Percentiles rank a stretch among this genome's conserved stretches.
Conservation (phyloP, 1,284 basidiomycete species). For the Boletellus deceptivus region DNA sequence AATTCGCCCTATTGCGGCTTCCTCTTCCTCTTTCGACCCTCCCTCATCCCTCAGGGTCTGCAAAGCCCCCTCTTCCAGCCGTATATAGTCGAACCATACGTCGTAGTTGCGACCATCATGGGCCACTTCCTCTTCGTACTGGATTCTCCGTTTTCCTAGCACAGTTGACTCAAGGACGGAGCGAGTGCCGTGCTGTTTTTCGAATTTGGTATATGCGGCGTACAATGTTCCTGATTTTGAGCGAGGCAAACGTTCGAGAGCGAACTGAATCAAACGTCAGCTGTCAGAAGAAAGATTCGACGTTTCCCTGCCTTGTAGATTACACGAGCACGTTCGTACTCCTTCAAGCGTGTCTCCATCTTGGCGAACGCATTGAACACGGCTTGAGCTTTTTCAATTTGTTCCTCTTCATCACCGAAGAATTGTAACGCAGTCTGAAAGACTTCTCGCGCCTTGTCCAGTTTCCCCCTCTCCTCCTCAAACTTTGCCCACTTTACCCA, state of each 20-base stretch:
- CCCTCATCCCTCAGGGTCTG: conserved; percentile 77
- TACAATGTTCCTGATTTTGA: conserved; percentile 87
- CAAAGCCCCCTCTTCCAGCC: conserved; percentile 89
- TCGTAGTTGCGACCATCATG: conserved; percentile 94
- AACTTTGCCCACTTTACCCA: conserved; percentile 99
- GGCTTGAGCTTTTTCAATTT: conserved; percentile 95
- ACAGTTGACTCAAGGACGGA: conserved; percentile 91
- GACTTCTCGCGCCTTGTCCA: conserved; percentile 93
- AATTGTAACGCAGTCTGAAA: conserved; percentile 97
- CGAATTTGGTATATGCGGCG: conserved; percentile 93
- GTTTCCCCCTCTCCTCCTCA: conserved; percentile 85
- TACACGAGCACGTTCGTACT: conserved; percentile 93
- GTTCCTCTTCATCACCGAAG: conserved; percentile 96
- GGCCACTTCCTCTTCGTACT: conserved; percentile 92
- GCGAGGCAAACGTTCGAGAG: conserved; percentile 84
- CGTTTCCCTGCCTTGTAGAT: conserved; percentile 82
- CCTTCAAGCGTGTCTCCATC: conserved; percentile 96
- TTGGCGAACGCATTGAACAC: conserved; percentile 97
- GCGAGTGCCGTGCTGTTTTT: conserved; percentile 95
- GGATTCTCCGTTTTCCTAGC: conserved; percentile 92
- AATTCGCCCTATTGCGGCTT: conserved; percentile 61
- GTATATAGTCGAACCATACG: conserved; percentile 96
- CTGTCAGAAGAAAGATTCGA: neutral
- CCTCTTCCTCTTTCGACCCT: conserved; percentile 62
- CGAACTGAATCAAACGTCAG: conserved; percentile 60